Conservation (phyloP, 1,284 basidiomycete genomes). For the Leccinum huronense region DNA sequence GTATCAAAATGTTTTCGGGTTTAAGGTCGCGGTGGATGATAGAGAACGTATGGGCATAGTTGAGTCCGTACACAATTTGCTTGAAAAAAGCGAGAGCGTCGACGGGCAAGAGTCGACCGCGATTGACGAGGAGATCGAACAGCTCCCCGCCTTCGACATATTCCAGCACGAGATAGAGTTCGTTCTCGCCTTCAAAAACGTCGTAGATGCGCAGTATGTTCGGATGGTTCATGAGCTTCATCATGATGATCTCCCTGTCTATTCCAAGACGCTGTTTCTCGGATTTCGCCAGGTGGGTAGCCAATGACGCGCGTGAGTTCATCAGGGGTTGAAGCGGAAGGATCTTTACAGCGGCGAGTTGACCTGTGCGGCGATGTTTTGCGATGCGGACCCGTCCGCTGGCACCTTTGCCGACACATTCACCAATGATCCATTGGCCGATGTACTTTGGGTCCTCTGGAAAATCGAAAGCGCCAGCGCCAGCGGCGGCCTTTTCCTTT, state of each 20-base stretch:
- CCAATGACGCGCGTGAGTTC: constrained; percentile 73
- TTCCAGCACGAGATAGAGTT: constrained; percentile 94
- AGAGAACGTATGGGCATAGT: constrained; percentile 98
- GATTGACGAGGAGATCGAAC: constrained; percentile 95
- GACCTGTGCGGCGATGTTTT: constrained; percentile 82
- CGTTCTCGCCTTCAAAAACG: constrained; percentile 92
- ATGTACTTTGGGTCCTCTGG: constrained; percentile 72
- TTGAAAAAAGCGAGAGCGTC: constrained; percentile 96
- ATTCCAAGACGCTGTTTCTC: constrained; percentile 92
- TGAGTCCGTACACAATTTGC: constrained; percentile 94
- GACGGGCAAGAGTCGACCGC: constrained; percentile 75
- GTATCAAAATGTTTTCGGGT: constrained; percentile 94
- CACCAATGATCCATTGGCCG: constrained; percentile 85
- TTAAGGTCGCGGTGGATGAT: constrained; percentile 99
- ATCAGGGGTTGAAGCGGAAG: constrained; percentile 86
- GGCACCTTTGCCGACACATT: constrained; percentile 94
- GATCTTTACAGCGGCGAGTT: constrained; percentile 97
- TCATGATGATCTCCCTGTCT: constrained; percentile 98
- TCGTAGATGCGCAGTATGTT: constrained; percentile 97
- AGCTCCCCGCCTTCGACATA: constrained; percentile 98
- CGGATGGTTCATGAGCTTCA: constrained; percentile 99
- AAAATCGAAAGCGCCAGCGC: constrained; percentile 64
- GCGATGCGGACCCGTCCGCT: constrained; percentile 96
- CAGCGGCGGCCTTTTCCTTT: constrained; percentile 77
- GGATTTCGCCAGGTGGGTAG: constrained; percentile 70